phyloP scores from a whole-genome alignment of 2,329 filamentous ascomycete genomes.

The Calonectria pseudoreteaudii region DNA sequence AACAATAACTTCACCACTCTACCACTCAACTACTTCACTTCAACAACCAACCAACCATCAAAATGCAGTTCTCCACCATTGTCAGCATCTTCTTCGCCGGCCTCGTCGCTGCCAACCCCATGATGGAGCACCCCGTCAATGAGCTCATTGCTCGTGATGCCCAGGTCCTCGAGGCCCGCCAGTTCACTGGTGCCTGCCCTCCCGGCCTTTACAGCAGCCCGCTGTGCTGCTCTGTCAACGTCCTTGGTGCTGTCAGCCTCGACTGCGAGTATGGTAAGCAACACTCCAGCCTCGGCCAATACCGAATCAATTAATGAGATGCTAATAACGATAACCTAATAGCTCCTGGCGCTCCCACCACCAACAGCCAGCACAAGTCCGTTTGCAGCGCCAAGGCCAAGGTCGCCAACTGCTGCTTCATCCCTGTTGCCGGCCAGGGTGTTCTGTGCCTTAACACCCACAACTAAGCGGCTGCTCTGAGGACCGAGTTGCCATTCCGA shows the following conservation, averaged over 20 bases:
- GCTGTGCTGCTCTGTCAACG: not conserved
- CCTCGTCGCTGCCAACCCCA: not conserved
- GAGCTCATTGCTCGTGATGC: not conserved
- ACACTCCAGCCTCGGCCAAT: too few species aligned
- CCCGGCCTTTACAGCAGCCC: not conserved
- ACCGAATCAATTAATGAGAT: not conserved
- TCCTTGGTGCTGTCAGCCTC: not conserved
- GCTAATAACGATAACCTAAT: not conserved
- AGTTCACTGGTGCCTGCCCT: not conserved
- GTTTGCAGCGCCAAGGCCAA: not conserved
- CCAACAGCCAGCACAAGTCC: not conserved
- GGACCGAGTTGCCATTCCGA: not conserved
- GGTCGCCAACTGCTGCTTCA: not conserved
- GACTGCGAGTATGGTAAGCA: not conserved
- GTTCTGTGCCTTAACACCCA: not conserved
- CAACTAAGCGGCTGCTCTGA: not conserved
- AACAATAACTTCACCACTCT: not conserved
- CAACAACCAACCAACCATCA: not conserved
- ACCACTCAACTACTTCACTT: too few species aligned
- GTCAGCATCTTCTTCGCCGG: not conserved
- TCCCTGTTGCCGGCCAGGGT: not conserved
- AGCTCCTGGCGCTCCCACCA: not conserved
- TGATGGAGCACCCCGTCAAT: not conserved
- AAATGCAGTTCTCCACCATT: not conserved
- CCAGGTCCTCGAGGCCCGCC: not conserved